Conservation (phyloP, 805 yeast genomes). For the Cyberlindnera meyerae region DNA sequence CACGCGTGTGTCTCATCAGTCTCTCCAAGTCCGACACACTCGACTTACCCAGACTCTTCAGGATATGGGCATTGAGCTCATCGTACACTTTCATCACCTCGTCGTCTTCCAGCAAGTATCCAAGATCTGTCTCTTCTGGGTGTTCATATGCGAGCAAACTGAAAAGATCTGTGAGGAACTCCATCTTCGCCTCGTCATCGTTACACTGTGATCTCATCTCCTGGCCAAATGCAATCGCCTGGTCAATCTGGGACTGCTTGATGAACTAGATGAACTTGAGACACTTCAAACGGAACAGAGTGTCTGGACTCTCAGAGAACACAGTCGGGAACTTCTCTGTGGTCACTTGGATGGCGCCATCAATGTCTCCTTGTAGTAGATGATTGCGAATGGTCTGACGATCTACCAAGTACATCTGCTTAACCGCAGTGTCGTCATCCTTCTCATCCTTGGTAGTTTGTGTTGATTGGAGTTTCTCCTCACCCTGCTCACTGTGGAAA, state of each 20-base stretch:
- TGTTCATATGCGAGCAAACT: constrained; percentile 49
- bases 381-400: constrained; percentile 42
- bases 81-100: constrained; percentile 38
- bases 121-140: constrained; percentile 37
- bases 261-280: constrained; percentile 40
- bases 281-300: constrained; percentile 40
- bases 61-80: constrained; percentile 37
- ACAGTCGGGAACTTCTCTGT: constrained; percentile 34
- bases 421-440: constrained; percentile 17
- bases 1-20: constrained; percentile 37
- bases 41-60: constrained; percentile 39
- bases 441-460: constrained; percentile 10
- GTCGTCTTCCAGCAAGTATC: constrained; percentile 31
- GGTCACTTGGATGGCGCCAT: constrained; percentile 20
- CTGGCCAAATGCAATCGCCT: constrained; percentile 38
- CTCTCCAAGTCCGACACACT: constrained; percentile 40
- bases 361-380: constrained; percentile 40
- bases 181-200: constrained; percentile 30
- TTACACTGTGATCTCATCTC: constrained; percentile 30
- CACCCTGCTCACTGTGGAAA: constrained; percentile 41
- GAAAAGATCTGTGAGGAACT: constrained; percentile 41
- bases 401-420: constrained; percentile 33
- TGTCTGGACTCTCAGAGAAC: constrained; percentile 27
- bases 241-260: constrained; percentile 23
- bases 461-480: constrained; percentile 18